A percentile compares a stretch with the other conserved stretches of the same genome.
Evolutionary conservation across 139 green algal species (phyloP).

Genomic region (Micromonas commoda): DNA sequence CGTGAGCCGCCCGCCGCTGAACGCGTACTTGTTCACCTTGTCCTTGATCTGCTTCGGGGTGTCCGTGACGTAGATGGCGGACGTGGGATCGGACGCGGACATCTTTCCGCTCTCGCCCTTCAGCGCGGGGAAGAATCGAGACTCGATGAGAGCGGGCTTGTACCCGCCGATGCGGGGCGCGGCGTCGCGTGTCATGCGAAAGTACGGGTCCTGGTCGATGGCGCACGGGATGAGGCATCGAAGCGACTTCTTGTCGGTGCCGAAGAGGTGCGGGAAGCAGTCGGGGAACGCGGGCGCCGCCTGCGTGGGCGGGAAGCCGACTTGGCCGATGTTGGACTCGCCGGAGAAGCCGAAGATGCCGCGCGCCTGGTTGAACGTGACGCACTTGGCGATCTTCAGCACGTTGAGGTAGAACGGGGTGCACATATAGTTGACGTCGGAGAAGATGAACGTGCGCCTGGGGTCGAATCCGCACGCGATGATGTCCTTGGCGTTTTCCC

Average conservation of each 20-base stretch:
- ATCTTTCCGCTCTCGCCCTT: constrained; percentile 96
- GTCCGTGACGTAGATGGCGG: constrained; percentile 91
- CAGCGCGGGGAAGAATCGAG: constrained; percentile 87
- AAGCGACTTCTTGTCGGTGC: constrained; percentile 65
- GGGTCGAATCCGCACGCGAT: constrained; percentile 97
- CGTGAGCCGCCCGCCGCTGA: constrained; percentile 79
- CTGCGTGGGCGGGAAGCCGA: constrained; percentile 88
- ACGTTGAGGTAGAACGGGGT: constrained; percentile 89
- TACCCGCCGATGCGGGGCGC: constrained; percentile 73
- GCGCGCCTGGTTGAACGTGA: constrained; percentile 85
- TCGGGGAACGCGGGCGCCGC: constrained; percentile 86
- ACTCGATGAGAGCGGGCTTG: constrained; percentile 89
- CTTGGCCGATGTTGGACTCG: constrained; percentile 93
- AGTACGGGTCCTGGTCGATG: constrained; percentile 96
- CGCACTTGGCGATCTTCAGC: constrained; percentile 71
- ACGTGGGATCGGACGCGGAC: constrained; percentile 77
- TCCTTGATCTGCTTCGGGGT: constrained; percentile 66
- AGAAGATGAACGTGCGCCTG: constrained; percentile 95
- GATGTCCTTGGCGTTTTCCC: constrained; percentile 97
- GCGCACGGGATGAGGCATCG: constrained; percentile 94
- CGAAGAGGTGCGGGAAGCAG: constrained; percentile 93
- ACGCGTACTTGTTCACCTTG: constrained; percentile 82
- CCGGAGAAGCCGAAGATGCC: constrained; percentile 83
- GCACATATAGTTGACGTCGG: constrained; percentile 88
- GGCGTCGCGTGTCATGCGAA: constrained; percentile 88